A percentile compares a stretch with the other conserved stretches of the same genome.
Evolutionary conservation across 2,329 filamentous ascomycete genomes (phyloP).

Genomic region (Apiospora arundinis): DNA sequence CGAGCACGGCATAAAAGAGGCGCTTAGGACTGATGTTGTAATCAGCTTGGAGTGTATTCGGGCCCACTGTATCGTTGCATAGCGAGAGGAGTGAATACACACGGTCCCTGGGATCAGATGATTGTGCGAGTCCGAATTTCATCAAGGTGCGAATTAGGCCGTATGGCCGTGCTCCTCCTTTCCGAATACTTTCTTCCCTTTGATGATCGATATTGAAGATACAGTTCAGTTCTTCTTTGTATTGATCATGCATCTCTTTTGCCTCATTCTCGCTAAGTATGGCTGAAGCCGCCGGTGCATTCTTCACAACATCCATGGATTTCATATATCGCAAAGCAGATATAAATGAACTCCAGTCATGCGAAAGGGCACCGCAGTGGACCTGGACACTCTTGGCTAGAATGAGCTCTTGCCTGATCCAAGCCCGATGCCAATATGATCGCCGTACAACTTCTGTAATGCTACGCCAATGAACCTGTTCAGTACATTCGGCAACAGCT

Average conservation of each 20-base stretch:
- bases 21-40: background rate
- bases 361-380: background rate
- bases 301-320: background rate
- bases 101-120: background rate
- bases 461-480: background rate
- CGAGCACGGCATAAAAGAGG: background rate
- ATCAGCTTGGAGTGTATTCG: background rate
- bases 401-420: background rate
- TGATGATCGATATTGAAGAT: background rate
- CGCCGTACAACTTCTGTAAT: background rate
- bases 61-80: background rate
- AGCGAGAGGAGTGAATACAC: background rate
- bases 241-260: background rate
- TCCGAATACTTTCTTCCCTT: background rate
- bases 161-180: background rate
- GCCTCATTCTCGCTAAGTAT: background rate
- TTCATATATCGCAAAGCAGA: background rate
- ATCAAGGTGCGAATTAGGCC: background rate
- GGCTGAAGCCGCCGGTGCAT: too few species aligned
- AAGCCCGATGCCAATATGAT: background rate
- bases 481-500: background rate
- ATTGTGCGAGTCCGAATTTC: background rate
- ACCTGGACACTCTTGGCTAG: background rate
- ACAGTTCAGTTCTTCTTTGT: background rate
- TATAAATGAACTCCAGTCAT: background rate